Percentiles rank a stretch among this genome's conserved stretches.
Conservation (phyloP, 306 rosid genomes). For the Cucurbita moschata region DNA sequence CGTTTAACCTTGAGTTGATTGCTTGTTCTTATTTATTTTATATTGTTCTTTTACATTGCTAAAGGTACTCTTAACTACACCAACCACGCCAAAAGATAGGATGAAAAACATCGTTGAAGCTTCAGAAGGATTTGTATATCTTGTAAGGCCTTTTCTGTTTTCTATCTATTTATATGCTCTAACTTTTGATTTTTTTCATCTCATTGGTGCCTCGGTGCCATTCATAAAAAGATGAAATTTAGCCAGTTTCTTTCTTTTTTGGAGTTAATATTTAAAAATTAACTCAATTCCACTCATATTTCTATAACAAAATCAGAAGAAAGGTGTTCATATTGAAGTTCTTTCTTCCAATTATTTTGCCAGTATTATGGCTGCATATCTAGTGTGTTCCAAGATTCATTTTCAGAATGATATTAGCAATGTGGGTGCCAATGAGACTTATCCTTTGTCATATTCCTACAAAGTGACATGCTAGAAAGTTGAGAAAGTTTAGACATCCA, state of each 20-base stretch:
- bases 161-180: not conserved
- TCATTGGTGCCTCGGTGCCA: not conserved
- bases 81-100: constrained; percentile 67
- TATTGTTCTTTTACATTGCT: not conserved
- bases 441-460: not conserved
- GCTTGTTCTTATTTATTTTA: not conserved
- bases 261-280: not conserved
- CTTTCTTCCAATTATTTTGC: not conserved
- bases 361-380: not conserved
- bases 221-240: not conserved
- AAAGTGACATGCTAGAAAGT: not conserved
- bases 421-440: not conserved
- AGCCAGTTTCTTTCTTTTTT: not conserved
- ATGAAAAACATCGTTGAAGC: constrained; percentile 82
- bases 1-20: not conserved
- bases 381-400: not conserved
- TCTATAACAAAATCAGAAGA: not conserved
- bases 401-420: not conserved
- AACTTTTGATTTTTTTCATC: not conserved
- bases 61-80: constrained; percentile 86
- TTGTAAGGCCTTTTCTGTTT: constrained; percentile 31
- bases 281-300: not conserved
- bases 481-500: not conserved
- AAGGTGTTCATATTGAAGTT: not conserved
- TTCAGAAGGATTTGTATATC: constrained; percentile 75